Evolutionary conservation across 1,139 yeast genomes (phyloP).

Genomic region (Pichia cactophila): DNA sequence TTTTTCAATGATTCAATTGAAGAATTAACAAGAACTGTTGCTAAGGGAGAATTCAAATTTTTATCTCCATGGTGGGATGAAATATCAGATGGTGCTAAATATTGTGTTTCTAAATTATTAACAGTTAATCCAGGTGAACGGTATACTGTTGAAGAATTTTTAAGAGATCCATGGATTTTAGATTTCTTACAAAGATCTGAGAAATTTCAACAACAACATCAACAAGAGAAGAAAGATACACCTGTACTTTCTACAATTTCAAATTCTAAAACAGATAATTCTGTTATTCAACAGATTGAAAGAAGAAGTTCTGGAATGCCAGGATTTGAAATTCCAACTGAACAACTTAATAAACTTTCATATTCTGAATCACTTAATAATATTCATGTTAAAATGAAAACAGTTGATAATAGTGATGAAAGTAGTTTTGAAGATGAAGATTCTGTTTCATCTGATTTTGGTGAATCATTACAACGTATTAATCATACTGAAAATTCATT

Average conservation of each 20-base stretch:
- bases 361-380: neutral
- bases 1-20: conserved; percentile 86
- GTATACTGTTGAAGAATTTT: conserved; percentile 69
- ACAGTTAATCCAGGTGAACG: conserved; percentile 78
- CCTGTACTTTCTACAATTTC: neutral
- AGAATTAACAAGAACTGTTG: conserved; percentile 72
- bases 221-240: neutral
- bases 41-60: conserved; percentile 76
- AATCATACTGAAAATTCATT: neutral
- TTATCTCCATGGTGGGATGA: conserved; percentile 98
- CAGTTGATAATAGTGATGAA: neutral
- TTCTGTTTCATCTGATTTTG: neutral
- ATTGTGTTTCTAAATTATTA: conserved; percentile 64
- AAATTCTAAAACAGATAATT: neutral
- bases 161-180: conserved; percentile 79
- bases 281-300: neutral
- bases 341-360: neutral
- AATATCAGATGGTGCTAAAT: conserved; percentile 69
- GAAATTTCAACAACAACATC: conserved; percentile 1
- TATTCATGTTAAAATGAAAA: neutral
- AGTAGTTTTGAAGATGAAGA: neutral
- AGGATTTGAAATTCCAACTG: neutral
- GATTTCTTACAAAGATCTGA: conserved; percentile 27
- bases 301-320: neutral
- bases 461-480: neutral